Conservation (phyloP, 768 basidiomycete species). For the Royoungia palumana region DNA sequence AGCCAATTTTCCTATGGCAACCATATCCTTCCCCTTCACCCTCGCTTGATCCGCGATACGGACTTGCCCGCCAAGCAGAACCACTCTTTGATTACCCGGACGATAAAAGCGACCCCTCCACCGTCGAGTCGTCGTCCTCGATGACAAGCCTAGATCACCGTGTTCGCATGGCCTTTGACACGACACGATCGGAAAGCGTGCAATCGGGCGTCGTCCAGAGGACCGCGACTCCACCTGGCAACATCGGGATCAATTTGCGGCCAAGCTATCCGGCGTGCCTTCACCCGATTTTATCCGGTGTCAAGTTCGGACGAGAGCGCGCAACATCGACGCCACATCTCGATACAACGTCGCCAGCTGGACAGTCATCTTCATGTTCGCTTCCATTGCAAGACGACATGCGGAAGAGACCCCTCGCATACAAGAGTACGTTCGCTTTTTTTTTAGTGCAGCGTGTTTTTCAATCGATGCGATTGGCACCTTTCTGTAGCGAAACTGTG, state of each 20-base stretch:
- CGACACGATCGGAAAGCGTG: background rate
- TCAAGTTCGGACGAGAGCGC: constrained; percentile 5
- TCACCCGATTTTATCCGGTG: constrained; percentile 15
- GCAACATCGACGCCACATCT: constrained; percentile 10
- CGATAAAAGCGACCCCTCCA: constrained; percentile 27
- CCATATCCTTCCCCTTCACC: constrained; percentile 29
- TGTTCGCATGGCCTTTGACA: constrained; percentile 5
- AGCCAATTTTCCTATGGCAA: constrained; percentile 23
- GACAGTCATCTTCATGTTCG: background rate
- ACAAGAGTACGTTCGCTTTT: constrained; percentile 25
- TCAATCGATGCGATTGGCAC: background rate
- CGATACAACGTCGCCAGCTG: constrained; percentile 1
- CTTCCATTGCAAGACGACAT: constrained; percentile 14
- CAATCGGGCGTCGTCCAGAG: constrained; percentile 1
- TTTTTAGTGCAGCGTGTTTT: background rate
- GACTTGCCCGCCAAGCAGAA: constrained; percentile 7
- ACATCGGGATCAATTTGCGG: constrained; percentile 11
- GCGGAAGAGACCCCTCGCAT: constrained; percentile 22
- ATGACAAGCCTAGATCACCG: constrained; percentile 11
- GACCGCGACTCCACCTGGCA: constrained; percentile 6
- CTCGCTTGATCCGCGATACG: constrained; percentile 17
- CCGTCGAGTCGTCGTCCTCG: constrained; percentile 19
- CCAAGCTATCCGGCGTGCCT: constrained; percentile 7
- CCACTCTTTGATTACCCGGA: constrained; percentile 17
- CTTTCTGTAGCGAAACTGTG: constrained; percentile 53